phyloP scores from a whole-genome alignment of 2,329 filamentous ascomycete species.

The Myriosclerotinia scirpicola region DNA sequence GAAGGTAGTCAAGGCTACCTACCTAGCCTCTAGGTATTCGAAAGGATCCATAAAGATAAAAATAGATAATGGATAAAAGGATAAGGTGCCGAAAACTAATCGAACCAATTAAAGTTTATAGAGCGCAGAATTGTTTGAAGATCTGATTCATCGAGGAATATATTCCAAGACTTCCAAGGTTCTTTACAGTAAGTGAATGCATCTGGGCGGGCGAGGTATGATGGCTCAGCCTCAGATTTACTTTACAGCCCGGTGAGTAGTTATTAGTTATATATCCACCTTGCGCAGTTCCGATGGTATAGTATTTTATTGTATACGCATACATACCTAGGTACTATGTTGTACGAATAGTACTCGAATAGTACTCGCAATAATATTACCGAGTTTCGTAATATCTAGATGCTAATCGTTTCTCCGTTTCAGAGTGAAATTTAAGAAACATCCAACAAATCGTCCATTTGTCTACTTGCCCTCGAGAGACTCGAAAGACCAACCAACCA shows the following conservation, averaged over 20 bases:
- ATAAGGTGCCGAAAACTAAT: slow-evolving; percentile 4
- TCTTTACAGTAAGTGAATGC: no score
- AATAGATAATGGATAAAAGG: slow-evolving; percentile 6
- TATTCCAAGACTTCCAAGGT: slow-evolving; percentile 6
- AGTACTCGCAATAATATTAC: no score
- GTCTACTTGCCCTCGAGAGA: not conserved
- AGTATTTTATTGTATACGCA: not conserved
- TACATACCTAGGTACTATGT: no score
- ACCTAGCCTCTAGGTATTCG: no score
- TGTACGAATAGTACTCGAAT: no score
- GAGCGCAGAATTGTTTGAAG: not conserved
- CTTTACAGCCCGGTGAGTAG: not conserved
- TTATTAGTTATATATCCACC: slow-evolving; percentile 10
- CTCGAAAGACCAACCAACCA: not conserved
- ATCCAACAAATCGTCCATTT: slow-evolving; percentile 1
- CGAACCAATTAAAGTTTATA: slow-evolving; percentile 6
- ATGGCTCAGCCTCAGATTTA: slow-evolving; percentile 17
- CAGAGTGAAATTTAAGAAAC: slow-evolving; percentile 9
- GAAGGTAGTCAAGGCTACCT: no score
- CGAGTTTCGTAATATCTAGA: not conserved
- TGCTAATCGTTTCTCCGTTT: not conserved
- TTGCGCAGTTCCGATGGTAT: not conserved
- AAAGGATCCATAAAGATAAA: slow-evolving; percentile 1
- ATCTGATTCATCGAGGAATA: slow-evolving; percentile 8
- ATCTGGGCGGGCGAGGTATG: no score